These are phyloP conservation scores for Candida parachauliodes DNA, from an alignment of 805 yeast genomes.

Conservation along the genomic window DNA sequence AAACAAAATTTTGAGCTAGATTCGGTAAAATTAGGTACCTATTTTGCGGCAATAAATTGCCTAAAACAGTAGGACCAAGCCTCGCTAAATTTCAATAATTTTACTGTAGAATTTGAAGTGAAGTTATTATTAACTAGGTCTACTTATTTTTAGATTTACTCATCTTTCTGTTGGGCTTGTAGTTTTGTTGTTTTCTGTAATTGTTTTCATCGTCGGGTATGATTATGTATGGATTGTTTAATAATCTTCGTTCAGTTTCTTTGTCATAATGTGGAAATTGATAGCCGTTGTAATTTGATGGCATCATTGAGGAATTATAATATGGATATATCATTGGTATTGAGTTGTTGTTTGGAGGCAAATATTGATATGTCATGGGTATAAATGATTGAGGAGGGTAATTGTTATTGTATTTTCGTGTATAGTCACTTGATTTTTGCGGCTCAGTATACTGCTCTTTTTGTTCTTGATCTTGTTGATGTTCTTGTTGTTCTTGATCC, in stretches of 20 bases:
- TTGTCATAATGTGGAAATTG: slow-evolving; percentile 17
- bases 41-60: too few species aligned
- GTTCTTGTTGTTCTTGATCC: slow-evolving; percentile 8
- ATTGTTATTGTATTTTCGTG: background rate
- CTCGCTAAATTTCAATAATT: too few species aligned
- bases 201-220: slow-evolving; percentile 18
- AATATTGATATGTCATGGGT: slow-evolving; percentile 1
- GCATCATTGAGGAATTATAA: slow-evolving; percentile 2
- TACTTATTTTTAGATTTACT: background rate
- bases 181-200: background rate
- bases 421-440: background rate
- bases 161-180: background rate
- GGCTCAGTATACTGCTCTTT: background rate
- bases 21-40: too few species aligned
- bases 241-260: slow-evolving; percentile 23
- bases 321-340: slow-evolving; percentile 6
- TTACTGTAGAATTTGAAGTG: too few species aligned
- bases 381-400: background rate
- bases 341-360: background rate
- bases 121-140: too few species aligned
- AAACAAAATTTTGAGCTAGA: too few species aligned
- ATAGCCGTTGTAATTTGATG: background rate
- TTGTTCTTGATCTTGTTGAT: slow-evolving; percentile 2
- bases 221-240: slow-evolving; percentile 28
- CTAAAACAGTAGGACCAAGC: too few species aligned